These are phyloP conservation scores for Nyssa sinensis DNA, from an alignment of 148 eudicot species.

Conservation along the genomic window DNA sequence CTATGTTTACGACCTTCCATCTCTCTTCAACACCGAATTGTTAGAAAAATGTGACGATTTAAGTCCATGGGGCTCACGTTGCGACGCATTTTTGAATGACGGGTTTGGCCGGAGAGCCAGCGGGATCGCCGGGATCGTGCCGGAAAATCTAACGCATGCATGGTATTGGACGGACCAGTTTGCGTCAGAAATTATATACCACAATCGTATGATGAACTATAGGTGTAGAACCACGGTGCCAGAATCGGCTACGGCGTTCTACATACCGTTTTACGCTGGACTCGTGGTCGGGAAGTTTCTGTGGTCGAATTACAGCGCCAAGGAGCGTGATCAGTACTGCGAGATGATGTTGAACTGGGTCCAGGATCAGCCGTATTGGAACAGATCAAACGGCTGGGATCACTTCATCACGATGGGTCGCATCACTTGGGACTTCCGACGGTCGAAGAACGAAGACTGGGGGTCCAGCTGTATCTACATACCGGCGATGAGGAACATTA, in stretches of 20 bases:
- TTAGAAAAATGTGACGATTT: slow-evolving; percentile 48
- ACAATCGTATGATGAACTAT: slow-evolving; percentile 50
- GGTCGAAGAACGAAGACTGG: slow-evolving; percentile 47
- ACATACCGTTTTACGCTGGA: slow-evolving; percentile 84
- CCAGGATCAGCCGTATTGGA: slow-evolving; percentile 33
- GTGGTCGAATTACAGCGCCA: slow-evolving; percentile 33
- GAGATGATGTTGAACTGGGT: slow-evolving; percentile 50
- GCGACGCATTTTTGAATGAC: slow-evolving; percentile 51
- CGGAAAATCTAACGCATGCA: slow-evolving; percentile 25
- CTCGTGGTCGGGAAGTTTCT: slow-evolving; percentile 56
- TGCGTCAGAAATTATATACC: slow-evolving; percentile 57
- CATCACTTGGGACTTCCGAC: slow-evolving; percentile 71
- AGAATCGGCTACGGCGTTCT: slow-evolving; percentile 59
- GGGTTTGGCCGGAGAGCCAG: slow-evolving; percentile 58
- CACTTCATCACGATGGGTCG: slow-evolving; percentile 64
- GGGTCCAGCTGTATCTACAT: slow-evolving; percentile 51
- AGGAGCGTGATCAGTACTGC: slow-evolving; percentile 55
- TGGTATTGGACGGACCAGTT: slow-evolving; percentile 89
- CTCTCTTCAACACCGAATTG: slow-evolving; percentile 50
- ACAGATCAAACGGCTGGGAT: slow-evolving; percentile 51
- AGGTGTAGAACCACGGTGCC: slow-evolving; percentile 58
- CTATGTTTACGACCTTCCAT: slow-evolving; percentile 68
- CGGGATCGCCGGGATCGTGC: slow-evolving; percentile 29
- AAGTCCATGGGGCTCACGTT: slow-evolving; percentile 56
- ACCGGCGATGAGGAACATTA: slow-evolving; percentile 54